Conservation (phyloP, 2,329 filamentous ascomycete species). For the Aspergillus floridensis region DNA sequence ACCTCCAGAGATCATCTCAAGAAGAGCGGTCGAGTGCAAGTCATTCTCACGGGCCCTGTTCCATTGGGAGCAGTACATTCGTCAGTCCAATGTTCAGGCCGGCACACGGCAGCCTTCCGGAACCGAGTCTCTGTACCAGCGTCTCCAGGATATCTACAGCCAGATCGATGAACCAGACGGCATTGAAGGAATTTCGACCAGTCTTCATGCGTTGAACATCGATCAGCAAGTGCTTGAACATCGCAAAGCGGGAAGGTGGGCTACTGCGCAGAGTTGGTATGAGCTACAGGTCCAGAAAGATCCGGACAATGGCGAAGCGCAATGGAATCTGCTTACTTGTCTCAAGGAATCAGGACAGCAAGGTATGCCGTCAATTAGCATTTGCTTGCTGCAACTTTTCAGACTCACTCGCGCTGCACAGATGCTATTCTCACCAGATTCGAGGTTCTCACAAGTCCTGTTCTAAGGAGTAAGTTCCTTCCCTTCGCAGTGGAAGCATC, state of each 20-base stretch:
- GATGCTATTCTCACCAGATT: slow-evolving; percentile 84
- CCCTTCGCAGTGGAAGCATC: slow-evolving; percentile 87
- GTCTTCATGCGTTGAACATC: slow-evolving; percentile 81
- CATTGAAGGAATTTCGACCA: slow-evolving; percentile 87
- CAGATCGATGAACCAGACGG: slow-evolving; percentile 98
- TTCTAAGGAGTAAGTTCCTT: slow-evolving; percentile 62
- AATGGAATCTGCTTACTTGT: slow-evolving; percentile 80
- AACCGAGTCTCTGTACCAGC: slow-evolving; percentile 65
- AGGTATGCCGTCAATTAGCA: slow-evolving; percentile 52
- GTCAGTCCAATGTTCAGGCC: slow-evolving; percentile 49
- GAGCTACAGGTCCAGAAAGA: slow-evolving; percentile 81
- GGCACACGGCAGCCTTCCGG: slow-evolving; percentile 53
- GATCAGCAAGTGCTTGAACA: slow-evolving; percentile 93
- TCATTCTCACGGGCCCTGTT: slow-evolving; percentile 91
- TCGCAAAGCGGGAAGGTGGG: slow-evolving; percentile 88
- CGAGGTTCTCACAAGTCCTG: slow-evolving; percentile 64
- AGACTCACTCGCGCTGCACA: slow-evolving; percentile 33
- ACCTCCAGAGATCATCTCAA: slow-evolving; percentile 70
- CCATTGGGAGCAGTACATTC: slow-evolving; percentile 89
- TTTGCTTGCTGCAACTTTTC: not conserved
- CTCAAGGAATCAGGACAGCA: slow-evolving; percentile 95
- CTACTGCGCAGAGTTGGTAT: slow-evolving; percentile 95
- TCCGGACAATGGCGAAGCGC: slow-evolving; percentile 72
- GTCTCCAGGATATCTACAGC: slow-evolving; percentile 89
- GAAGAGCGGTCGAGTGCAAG: slow-evolving; percentile 86